Evolutionary conservation across 805 yeast species (phyloP).

Genomic region (Cyberlindnera xishuangbannaensis): DNA sequence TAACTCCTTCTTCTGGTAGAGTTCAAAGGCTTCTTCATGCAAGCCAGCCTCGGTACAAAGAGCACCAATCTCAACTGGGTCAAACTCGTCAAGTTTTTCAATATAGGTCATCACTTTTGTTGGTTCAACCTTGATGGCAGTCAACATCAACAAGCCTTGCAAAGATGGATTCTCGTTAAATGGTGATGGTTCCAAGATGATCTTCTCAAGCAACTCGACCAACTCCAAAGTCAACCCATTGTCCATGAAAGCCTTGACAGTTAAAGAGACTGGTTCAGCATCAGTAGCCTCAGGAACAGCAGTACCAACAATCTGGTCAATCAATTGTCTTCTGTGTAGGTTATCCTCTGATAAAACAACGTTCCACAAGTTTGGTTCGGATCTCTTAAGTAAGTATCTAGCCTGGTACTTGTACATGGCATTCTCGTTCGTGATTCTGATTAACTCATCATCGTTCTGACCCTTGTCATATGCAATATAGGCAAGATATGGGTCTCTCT

Average conservation of each 20-base stretch:
- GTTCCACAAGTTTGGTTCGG: constrained; percentile 82
- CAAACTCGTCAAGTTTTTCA: constrained; percentile 85
- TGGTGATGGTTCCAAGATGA: constrained; percentile 94
- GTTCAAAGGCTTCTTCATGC: constrained; percentile 90
- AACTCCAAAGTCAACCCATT: constrained; percentile 89
- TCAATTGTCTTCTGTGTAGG: constrained; percentile 81
- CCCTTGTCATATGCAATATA: constrained; percentile 98
- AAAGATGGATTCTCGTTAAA: constrained; percentile 92
- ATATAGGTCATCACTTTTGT: constrained; percentile 76
- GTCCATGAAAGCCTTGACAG: constrained; percentile 94
- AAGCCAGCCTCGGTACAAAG: constrained; percentile 84
- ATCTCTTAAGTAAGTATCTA: constrained; percentile 83
- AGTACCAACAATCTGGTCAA: constrained; percentile 92
- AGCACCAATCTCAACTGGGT: constrained; percentile 90
- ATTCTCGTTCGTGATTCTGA: constrained; percentile 91
- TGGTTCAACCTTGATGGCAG: constrained; percentile 94
- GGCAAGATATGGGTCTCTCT: constrained; percentile 97
- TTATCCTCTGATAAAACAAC: constrained; percentile 71
- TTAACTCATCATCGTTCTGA: constrained; percentile 80
- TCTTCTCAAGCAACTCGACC: constrained; percentile 91
- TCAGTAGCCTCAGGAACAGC: constrained; percentile 92
- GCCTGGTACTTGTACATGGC: constrained; percentile 99
- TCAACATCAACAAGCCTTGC: constrained; percentile 86
- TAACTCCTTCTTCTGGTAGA: constrained; percentile 79
- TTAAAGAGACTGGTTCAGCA: constrained; percentile 89